Evolutionary conservation across 345 rosid genomes (phyloP).

Genomic region (Brassica juncea): DNA sequence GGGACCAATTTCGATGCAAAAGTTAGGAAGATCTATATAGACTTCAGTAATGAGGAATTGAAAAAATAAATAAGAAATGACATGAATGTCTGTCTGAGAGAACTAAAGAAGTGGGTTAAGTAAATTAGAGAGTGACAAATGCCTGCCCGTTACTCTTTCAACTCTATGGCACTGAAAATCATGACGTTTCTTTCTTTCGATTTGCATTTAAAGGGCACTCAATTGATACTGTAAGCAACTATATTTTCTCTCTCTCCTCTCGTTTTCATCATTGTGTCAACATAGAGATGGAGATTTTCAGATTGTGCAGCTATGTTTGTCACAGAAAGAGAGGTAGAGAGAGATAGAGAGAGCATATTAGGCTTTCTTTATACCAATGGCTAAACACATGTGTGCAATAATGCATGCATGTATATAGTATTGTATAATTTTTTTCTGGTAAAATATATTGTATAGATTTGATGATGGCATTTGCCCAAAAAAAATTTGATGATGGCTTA

Average conservation of each 20-base stretch:
- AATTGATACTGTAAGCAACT: constrained; percentile 34
- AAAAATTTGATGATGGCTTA: background rate
- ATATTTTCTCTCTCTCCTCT: constrained; percentile 29
- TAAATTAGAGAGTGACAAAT: constrained; percentile 45
- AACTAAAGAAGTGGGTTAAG: constrained; percentile 42
- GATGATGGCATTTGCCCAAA: too few species aligned
- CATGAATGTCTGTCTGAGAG: constrained; percentile 32
- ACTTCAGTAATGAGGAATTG: constrained; percentile 23
- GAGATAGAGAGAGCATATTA: constrained; percentile 30
- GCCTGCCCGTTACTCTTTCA: constrained; percentile 38
- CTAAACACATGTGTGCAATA: constrained; percentile 34
- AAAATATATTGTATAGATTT: too few species aligned
- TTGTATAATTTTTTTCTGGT: too few species aligned
- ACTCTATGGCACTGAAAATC: constrained; percentile 42
- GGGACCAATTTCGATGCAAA: constrained; percentile 36
- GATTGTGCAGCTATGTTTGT: constrained; percentile 38
- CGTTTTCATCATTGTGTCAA: constrained; percentile 48
- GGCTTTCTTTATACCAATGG: constrained; percentile 29
- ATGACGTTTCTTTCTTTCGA: constrained; percentile 16
- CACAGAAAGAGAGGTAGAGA: constrained; percentile 39
- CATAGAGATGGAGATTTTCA: constrained; percentile 35
- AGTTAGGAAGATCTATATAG: constrained; percentile 18
- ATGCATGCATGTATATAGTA: background rate
- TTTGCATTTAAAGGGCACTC: constrained; percentile 42
- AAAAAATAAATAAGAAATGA: constrained; percentile 17